A percentile compares a stretch with the other conserved stretches of the same genome.
These are phyloP conservation scores for Magnusiomyces clavatus DNA, from an alignment of 1,139 yeast species.

Conservation along the genomic window DNA sequence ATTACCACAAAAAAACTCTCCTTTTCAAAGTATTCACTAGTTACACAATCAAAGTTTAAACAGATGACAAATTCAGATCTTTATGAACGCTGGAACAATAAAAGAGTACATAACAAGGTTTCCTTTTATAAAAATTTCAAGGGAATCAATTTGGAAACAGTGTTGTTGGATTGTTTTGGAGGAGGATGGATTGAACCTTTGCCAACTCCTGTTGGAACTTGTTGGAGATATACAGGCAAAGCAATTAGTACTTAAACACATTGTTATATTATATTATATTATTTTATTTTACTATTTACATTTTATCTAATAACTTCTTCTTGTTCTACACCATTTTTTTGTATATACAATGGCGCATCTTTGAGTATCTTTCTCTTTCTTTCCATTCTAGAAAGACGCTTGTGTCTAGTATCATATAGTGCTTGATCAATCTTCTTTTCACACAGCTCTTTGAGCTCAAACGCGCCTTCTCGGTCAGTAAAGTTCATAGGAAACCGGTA, in stretches of 20 bases:
- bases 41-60: neutral
- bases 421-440: conserved; percentile 25
- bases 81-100: neutral
- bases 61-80: neutral
- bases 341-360: too few species aligned
- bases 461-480: conserved; percentile 68
- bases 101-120: neutral
- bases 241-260: neutral
- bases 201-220: conserved; percentile 7
- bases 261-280: too few species aligned
- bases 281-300: too few species aligned
- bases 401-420: conserved; percentile 14
- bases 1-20: neutral
- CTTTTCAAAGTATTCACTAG: neutral
- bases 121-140: conserved; percentile 6
- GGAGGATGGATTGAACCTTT: conserved; percentile 10
- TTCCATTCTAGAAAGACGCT: conserved; percentile 10
- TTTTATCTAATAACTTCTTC: too few species aligned
- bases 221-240: conserved; percentile 11
- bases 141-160: conserved; percentile 6
- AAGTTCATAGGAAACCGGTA: conserved; percentile 80
- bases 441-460: conserved; percentile 45
- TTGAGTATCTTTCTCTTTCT: neutral
- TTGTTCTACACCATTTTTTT: neutral
- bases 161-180: conserved; percentile 9